Base-by-base conservation (phyloP, 345 rosid species). In the Brassica rapa region DNA sequence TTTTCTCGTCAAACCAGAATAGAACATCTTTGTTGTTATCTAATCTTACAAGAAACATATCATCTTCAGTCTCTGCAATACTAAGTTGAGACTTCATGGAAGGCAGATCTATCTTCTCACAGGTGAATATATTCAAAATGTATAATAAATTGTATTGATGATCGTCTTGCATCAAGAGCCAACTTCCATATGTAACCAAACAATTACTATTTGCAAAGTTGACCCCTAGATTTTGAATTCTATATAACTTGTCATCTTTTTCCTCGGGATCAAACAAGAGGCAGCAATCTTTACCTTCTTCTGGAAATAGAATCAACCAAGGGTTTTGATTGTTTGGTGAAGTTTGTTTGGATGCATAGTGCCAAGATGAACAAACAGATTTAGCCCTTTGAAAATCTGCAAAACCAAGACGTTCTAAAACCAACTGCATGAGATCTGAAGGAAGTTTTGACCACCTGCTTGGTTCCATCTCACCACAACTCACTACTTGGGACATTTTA, bases 331-430 rank as follows among this genome's bases (percentile, higher is more conserved):
- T 27, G 16, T 41, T 43, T 25, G 68, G 68, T 8, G 27, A 2
- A 15, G 61, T 43, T 15, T 5, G 7, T 72, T 12, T 61, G 10
- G 75, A 72, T 3, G 57, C 71, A 7, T 3, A 23, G 1, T n/a
- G 41, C 76, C 68, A 72, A 25, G 76, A 6, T 29, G 30, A 23
- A 43, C 76, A 43, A 46, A 62, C 76, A 10, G 46, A 62, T 62
- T 72, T 72, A 43, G 76, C 68, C 49, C 69, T 23, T 46, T 61
- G 59, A 25, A 72, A 72, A 72, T 72, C 67, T n/a, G n/a, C 68
- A 62, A 61, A 61, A 0, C 68, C 68, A 72, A 72, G 76, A 25
- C 59, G 41, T 61, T 72, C 39, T 5, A 39, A 60, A 39, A 72
- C 39, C 59, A n/a, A 4, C 16, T 25, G 15, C 16, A 72, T 14